Base-by-base conservation (phyloP, 495 filamentous ascomycete genomes). In the Cladorrhinum samala region DNA sequence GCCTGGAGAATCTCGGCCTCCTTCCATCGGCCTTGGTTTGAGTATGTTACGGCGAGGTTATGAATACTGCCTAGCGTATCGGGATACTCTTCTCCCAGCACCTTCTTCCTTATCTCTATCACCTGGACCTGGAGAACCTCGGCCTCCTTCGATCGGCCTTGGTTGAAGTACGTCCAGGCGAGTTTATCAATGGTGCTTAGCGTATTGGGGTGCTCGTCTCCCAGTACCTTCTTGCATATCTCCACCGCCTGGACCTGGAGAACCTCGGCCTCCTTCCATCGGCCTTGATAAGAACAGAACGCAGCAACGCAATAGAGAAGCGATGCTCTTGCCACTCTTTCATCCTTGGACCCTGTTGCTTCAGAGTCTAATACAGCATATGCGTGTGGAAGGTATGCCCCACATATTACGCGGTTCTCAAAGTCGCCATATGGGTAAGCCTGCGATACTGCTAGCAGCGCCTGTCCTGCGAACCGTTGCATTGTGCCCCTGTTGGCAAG, bases 71-170 rank as follows among this genome's bases (percentile, higher is more conserved):
- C 60, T 46, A 77, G 50, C 16, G 69, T 77, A 17, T 55, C 9
- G 17, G 71, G 69, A 67, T 78, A 69, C 23, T 73, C 63, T 9
- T 42, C 36, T 2, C 76, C 69, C 8, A 76, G 54, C 33, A 59
- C 37, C 54, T n/a, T 60, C 52, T 64, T 67, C 0, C 43, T 56
- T 2, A 45, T 63, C 49, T 71, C 62, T 13, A 77, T 21, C 16
- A 67, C 67, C 52, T 66, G 59, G 7, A 63, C 49, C 14, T 64
- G 8, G 38, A 55, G 46, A 13, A 7, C 11, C 49, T 72, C 68
- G 2, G 72, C 74, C 45, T 77, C 64, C 19, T 67, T 50, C 57
- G 51, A 72, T 14, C 63, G 62, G 27, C 69, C 72, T 53, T 70
- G 65, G 41, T 58, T 33, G 6, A 5, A 6, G 27, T 33, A 33